phyloP scores from a whole-genome alignment of 1,284 basidiomycete species.

The Xerocomus nothofagi region DNA sequence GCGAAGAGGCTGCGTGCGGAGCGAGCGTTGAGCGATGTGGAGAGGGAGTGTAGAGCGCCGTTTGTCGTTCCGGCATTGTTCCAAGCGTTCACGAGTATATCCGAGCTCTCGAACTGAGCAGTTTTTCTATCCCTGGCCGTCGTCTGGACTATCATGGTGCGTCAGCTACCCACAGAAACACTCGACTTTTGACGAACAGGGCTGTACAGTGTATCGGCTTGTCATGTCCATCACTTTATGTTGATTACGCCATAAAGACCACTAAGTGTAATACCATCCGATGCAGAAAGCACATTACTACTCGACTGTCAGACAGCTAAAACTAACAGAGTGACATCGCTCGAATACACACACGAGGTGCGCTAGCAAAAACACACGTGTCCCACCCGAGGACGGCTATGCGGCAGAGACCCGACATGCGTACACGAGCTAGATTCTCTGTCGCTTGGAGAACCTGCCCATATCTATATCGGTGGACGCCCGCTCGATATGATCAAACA shows the following conservation, averaged over 20 bases:
- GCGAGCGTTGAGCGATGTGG: slow-evolving; percentile 27
- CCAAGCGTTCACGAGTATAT: slow-evolving; percentile 32
- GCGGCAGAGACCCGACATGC: neutral
- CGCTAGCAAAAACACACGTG: neutral
- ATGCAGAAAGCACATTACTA: slow-evolving; percentile 16
- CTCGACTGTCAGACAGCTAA: slow-evolving; percentile 1
- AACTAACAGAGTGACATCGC: neutral
- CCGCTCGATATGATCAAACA: slow-evolving; percentile 36
- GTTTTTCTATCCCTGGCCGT: neutral
- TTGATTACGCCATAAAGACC: slow-evolving; percentile 14
- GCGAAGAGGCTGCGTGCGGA: slow-evolving; percentile 26
- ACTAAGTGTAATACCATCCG: slow-evolving; percentile 9
- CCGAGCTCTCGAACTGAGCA: slow-evolving; percentile 26
- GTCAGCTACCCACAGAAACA: too few relatives aligned
- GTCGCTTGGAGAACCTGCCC: slow-evolving; percentile 27
- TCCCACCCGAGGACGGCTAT: too few relatives aligned
- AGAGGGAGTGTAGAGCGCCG: slow-evolving; percentile 29
- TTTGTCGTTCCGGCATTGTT: slow-evolving; percentile 36
- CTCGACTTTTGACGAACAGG: too few relatives aligned
- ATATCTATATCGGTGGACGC: slow-evolving; percentile 29
- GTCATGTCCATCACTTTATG: neutral
- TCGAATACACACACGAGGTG: slow-evolving; percentile 6
- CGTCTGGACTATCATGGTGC: neutral
- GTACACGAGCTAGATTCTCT: slow-evolving; percentile 22
- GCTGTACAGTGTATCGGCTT: too few relatives aligned